Evolutionary conservation across 352 stramenopile genomes (phyloP).

Genomic region (Nannochloropsis limnetica): DNA sequence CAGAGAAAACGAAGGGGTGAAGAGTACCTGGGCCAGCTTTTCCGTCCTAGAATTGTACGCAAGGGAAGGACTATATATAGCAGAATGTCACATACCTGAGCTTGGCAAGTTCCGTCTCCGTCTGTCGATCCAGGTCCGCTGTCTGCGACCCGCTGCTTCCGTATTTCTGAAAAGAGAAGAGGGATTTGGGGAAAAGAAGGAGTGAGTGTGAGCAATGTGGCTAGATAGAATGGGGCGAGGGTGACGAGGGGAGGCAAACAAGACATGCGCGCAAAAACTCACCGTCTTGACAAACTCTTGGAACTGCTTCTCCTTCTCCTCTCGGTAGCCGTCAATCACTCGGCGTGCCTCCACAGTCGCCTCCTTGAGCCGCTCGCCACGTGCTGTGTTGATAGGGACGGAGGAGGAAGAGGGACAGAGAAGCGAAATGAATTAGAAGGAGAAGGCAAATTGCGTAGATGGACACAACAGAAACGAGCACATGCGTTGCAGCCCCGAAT

Average conservation of each 20-base stretch:
- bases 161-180: background rate
- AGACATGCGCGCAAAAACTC: background rate
- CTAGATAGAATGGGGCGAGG: no score
- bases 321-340: conserved; percentile 12
- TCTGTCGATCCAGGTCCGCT: conserved; percentile 5
- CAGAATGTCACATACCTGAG: conserved; percentile 31
- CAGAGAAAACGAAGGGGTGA: no score
- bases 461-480: background rate
- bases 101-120: conserved; percentile 19
- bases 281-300: conserved; percentile 35
- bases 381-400: background rate
- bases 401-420: background rate
- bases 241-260: no score
- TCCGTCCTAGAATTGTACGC: no score
- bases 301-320: conserved; percentile 7
- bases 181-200: background rate
- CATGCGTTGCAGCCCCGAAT: background rate
- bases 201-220: background rate
- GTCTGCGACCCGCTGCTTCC: conserved; percentile 12
- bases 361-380: conserved; percentile 29
- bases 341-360: background rate
- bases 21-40: no score
- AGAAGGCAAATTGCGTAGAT: background rate
- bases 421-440: background rate
- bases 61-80: background rate